These are phyloP conservation scores for Saccharomyces pastorianus DNA, from an alignment of 1,139 yeast species.

Conservation along the genomic window DNA sequence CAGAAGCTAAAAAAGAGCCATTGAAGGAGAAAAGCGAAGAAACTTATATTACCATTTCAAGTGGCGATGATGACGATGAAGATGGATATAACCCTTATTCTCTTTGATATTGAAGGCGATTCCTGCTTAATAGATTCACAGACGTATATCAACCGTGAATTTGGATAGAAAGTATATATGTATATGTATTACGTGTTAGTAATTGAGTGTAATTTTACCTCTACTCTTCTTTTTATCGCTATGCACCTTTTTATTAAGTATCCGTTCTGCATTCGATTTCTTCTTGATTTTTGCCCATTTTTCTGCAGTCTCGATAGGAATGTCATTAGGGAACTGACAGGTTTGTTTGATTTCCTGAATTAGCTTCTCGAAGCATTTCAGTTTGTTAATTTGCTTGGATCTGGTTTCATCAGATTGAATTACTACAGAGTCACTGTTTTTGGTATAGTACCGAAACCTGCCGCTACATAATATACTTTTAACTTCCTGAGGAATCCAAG, in stretches of 20 bases:
- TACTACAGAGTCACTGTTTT: conserved; percentile 46
- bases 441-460: conserved; percentile 49
- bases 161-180: not conserved
- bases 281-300: conserved; percentile 50
- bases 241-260: conserved; percentile 44
- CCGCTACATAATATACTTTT: conserved; percentile 18
- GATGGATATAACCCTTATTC: conserved; percentile 11
- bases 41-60: not conserved
- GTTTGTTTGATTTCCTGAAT: conserved; percentile 43
- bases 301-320: conserved; percentile 39
- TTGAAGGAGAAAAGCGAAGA: conserved; percentile 1
- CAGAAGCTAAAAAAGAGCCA: too few species aligned
- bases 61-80: conserved; percentile 3
- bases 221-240: conserved; percentile 51
- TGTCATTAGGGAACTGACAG: conserved; percentile 45
- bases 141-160: not conserved
- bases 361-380: conserved; percentile 54
- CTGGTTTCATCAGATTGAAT: conserved; percentile 57
- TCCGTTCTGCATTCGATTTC: conserved; percentile 42
- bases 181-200: not conserved
- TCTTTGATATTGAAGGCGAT: not conserved
- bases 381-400: conserved; percentile 50
- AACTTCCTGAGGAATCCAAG: conserved; percentile 58
- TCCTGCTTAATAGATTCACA: not conserved
- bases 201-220: conserved; percentile 9